Conservation (phyloP, 768 basidiomycete species). For the Kwoniella heveanensis region DNA sequence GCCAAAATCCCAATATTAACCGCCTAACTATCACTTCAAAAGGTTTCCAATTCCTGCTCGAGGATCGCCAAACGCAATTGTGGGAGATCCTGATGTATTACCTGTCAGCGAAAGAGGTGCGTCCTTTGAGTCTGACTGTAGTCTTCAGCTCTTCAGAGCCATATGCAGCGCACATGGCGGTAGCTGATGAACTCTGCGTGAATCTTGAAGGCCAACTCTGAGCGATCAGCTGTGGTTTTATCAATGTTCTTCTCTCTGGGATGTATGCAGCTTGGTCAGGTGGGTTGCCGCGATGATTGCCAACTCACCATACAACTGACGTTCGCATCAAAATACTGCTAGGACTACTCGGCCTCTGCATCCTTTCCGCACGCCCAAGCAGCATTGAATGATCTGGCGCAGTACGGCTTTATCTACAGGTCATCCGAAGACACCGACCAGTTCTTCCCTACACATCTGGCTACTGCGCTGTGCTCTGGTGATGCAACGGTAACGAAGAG, state of each 20-base stretch:
- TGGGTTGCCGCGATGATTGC: slow-evolving; percentile 59
- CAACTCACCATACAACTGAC: too few species aligned
- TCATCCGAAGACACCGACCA: slow-evolving; percentile 62
- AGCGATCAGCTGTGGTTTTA: slow-evolving; percentile 89
- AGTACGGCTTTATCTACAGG: slow-evolving; percentile 92
- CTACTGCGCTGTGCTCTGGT: slow-evolving; percentile 91
- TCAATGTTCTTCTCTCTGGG: slow-evolving; percentile 96
- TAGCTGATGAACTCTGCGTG: not conserved
- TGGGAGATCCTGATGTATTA: slow-evolving; percentile 95
- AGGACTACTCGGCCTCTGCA: slow-evolving; percentile 88
- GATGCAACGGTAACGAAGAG: slow-evolving; percentile 70
- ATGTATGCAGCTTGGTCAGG: slow-evolving; percentile 90
- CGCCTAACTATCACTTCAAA: slow-evolving; percentile 73
- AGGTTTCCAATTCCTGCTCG: slow-evolving; percentile 94
- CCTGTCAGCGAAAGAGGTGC: slow-evolving; percentile 72
- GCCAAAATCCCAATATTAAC: slow-evolving; percentile 34
- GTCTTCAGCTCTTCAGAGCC: too few species aligned
- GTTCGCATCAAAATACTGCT: too few species aligned
- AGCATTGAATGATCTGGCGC: slow-evolving; percentile 89
- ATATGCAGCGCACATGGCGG: too few species aligned
- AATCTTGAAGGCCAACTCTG: slow-evolving; percentile 61
- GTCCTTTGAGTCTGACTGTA: too few species aligned
- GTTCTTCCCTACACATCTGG: slow-evolving; percentile 91
- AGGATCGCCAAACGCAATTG: slow-evolving; percentile 88
- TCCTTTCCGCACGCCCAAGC: slow-evolving; percentile 75